Percentiles rank a stretch among this genome's conserved stretches.
These are phyloP conservation scores for Talaromyces verruculosus DNA, from an alignment of 2,329 filamentous ascomycete species.

Conservation along the genomic window DNA sequence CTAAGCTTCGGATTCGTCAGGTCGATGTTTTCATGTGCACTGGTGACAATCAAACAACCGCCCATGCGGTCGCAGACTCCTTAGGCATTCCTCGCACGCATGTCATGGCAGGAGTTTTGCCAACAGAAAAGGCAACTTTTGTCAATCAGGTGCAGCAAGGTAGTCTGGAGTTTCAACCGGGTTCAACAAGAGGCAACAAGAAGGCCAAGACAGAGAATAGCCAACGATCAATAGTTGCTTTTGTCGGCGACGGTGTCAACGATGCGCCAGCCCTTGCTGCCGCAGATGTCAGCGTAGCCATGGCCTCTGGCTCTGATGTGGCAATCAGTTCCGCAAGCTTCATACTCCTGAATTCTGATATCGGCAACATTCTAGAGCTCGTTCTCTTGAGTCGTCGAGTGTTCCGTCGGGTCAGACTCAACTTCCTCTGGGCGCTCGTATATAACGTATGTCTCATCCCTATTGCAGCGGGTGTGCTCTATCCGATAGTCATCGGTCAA, in stretches of 20 bases:
- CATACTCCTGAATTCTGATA: conserved; percentile 72
- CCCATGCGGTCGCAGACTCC: conserved; percentile 70
- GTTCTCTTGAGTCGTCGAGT: conserved; percentile 69
- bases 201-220: conserved; percentile 18
- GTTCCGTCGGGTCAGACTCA: conserved; percentile 75
- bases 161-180: not conserved
- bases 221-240: conserved; percentile 61
- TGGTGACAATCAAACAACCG: conserved; percentile 82
- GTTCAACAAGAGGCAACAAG: not conserved
- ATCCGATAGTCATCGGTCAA: conserved; percentile 54
- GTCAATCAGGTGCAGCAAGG: conserved; percentile 38
- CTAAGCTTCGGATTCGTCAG: conserved; percentile 62
- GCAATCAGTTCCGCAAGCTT: conserved; percentile 80
- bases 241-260: conserved; percentile 89
- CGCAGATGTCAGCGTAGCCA: conserved; percentile 79
- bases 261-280: conserved; percentile 78
- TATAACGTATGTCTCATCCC: conserved; percentile 80
- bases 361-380: conserved; percentile 70
- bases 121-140: conserved; percentile 68
- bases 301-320: conserved; percentile 78
- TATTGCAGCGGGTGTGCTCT: conserved; percentile 77
- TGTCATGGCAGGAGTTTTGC: conserved; percentile 83
- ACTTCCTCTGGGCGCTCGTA: conserved; percentile 80
- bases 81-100: conserved; percentile 72
- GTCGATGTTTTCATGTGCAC: conserved; percentile 88